Evolutionary conservation across 2,329 filamentous ascomycete genomes (phyloP).

Genomic region (Tolypocladium amazonense): DNA sequence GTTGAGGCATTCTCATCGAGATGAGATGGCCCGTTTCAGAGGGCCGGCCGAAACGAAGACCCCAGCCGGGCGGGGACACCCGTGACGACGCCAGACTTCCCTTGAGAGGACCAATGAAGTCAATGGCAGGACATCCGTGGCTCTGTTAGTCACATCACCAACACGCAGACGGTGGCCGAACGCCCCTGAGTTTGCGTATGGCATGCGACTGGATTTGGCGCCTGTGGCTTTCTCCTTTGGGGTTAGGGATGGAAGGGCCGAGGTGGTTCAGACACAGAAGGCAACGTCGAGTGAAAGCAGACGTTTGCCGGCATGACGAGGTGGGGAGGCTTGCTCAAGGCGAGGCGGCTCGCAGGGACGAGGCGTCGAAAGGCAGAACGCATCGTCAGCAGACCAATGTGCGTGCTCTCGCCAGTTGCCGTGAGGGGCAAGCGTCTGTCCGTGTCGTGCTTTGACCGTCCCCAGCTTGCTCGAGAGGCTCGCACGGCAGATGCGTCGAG

Average conservation of each 20-base stretch:
- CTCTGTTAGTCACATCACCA: neutral
- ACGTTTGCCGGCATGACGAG: neutral
- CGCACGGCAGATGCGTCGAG: neutral
- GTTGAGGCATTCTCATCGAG: neutral
- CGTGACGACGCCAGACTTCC: neutral
- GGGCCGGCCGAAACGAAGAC: neutral
- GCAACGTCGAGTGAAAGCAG: neutral
- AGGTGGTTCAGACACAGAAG: neutral
- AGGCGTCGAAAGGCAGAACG: neutral
- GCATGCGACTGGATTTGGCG: neutral
- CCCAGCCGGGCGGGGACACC: neutral
- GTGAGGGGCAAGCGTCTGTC: neutral
- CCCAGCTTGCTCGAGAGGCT: neutral
- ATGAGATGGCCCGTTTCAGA: conserved; percentile 2
- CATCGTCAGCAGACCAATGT: neutral
- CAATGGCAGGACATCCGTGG: neutral
- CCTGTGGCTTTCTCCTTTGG: neutral
- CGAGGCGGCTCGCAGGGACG: neutral
- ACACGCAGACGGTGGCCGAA: neutral
- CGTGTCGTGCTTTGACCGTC: neutral
- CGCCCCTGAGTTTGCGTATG: neutral
- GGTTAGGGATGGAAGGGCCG: neutral
- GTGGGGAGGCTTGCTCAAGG: neutral
- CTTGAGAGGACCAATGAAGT: neutral
- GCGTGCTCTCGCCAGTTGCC: neutral